phyloP scores from a whole-genome alignment of 2,329 filamentous ascomycete genomes.

The Fusarium sp. region DNA sequence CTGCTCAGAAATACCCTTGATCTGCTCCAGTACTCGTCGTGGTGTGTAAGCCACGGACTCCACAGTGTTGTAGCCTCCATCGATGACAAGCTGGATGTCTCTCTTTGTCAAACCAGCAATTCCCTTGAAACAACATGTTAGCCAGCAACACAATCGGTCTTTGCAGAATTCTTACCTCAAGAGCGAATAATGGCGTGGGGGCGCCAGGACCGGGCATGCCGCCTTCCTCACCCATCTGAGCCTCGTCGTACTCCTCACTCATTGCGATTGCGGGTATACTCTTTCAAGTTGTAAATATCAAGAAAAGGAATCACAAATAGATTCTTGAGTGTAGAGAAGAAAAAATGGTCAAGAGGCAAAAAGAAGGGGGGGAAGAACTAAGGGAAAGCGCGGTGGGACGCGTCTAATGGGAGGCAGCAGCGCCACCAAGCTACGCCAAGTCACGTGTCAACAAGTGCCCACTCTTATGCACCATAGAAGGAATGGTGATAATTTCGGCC shows the following conservation, averaged over 20 bases:
- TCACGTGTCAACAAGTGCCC: slow-evolving; percentile 48
- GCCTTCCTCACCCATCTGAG: slow-evolving; percentile 74
- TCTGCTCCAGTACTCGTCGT: slow-evolving; percentile 85
- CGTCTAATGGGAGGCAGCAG: slow-evolving; percentile 48
- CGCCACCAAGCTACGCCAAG: slow-evolving; percentile 50
- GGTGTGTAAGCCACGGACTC: slow-evolving; percentile 95
- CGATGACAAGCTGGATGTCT: slow-evolving; percentile 91
- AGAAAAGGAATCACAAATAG: neutral
- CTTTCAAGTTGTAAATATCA: neutral
- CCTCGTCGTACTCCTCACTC: slow-evolving; percentile 72
- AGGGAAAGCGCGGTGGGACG: slow-evolving; percentile 50
- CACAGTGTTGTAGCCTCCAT: slow-evolving; percentile 94
- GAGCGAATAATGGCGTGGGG: slow-evolving; percentile 85
- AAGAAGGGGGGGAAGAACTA: slow-evolving; percentile 35
- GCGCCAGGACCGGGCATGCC: slow-evolving; percentile 85
- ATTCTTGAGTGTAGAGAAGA: neutral
- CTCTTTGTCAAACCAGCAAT: slow-evolving; percentile 90
- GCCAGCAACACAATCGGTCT: neutral
- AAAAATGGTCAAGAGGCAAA: slow-evolving; percentile 26
- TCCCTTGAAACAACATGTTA: slow-evolving; percentile 65
- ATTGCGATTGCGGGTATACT: slow-evolving; percentile 48
- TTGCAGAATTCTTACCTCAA: slow-evolving; percentile 76
- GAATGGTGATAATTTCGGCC: neutral
- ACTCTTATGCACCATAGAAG: neutral
- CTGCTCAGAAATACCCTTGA: slow-evolving; percentile 97